Conservation (phyloP, 2,329 filamentous ascomycete species). For the Fusarium buxicola region DNA sequence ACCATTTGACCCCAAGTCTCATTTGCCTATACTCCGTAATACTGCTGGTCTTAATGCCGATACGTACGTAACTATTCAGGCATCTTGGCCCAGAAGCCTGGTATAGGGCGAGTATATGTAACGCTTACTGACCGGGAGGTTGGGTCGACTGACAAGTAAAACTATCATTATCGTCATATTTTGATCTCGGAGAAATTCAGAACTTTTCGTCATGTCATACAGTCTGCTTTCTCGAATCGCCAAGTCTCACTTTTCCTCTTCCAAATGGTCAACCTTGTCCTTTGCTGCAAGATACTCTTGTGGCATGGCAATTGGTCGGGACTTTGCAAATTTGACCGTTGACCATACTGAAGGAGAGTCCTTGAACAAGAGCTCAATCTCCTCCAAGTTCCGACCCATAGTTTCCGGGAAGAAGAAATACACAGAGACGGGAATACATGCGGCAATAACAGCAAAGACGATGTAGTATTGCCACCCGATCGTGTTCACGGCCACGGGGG, state of each 20-base stretch:
- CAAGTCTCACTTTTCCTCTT: conserved; percentile 3
- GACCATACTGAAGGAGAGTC: conserved; percentile 32
- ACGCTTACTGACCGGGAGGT: not conserved
- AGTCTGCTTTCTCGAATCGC: not conserved
- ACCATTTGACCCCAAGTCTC: not conserved
- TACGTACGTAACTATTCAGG: not conserved
- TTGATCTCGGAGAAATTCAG: not conserved
- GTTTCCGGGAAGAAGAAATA: conserved; percentile 53
- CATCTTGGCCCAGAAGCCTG: not conserved
- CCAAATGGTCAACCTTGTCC: conserved; percentile 27
- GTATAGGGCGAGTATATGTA: not conserved
- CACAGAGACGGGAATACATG: conserved; percentile 57
- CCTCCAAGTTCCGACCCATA: conserved; percentile 46
- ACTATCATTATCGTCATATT: not conserved
- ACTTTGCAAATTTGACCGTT: conserved; percentile 35
- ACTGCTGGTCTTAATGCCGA: not conserved
- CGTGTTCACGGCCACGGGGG: conserved; percentile 70
- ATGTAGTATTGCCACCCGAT: conserved; percentile 63
- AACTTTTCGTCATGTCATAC: not conserved
- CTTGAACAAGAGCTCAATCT: conserved; percentile 46
- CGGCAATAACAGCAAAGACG: conserved; percentile 59
- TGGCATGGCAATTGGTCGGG: conserved; percentile 24
- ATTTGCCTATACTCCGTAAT: not conserved
- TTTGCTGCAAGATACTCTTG: conserved; percentile 25
- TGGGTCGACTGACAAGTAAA: not conserved